Conservation (phyloP, 179 eudicot species). For the Patellifolia procumbens region DNA sequence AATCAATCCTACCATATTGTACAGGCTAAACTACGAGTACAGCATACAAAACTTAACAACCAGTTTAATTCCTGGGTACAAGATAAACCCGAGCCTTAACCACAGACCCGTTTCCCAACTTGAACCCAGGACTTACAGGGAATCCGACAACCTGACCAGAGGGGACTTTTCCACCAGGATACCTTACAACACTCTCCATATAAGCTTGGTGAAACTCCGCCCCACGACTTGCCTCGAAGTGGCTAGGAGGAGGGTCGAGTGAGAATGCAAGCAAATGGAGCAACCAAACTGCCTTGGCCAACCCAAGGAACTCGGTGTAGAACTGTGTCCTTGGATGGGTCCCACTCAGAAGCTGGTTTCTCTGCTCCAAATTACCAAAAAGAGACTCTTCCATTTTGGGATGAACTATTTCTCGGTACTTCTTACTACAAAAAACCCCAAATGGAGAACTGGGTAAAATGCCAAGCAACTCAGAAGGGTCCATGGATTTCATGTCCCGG, state of each 20-base stretch:
- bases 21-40: not conserved
- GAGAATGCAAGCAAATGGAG: conserved; percentile 85
- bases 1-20: conserved; percentile 8
- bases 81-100: conserved; percentile 75
- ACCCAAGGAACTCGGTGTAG: conserved; percentile 58
- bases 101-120: conserved; percentile 63
- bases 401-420: conserved; percentile 74
- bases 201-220: conserved; percentile 66
- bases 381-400: conserved; percentile 89
- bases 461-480: conserved; percentile 87
- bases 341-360: conserved; percentile 63
- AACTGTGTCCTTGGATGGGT: conserved; percentile 68
- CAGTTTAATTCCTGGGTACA: conserved; percentile 40
- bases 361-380: conserved; percentile 70
- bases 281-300: conserved; percentile 88
- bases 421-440: conserved; percentile 76
- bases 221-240: conserved; percentile 80
- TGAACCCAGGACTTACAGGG: conserved; percentile 81
- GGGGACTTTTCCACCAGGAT: conserved; percentile 41
- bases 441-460: conserved; percentile 77
- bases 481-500: conserved; percentile 89
- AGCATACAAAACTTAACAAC: not conserved
- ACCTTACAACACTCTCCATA: conserved; percentile 77
- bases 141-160: conserved; percentile 64
- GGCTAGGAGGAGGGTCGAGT: conserved; percentile 78